These are phyloP conservation scores for Sclerotinia spermophila DNA, from an alignment of 2,329 filamentous ascomycete genomes.

Conservation along the genomic window DNA sequence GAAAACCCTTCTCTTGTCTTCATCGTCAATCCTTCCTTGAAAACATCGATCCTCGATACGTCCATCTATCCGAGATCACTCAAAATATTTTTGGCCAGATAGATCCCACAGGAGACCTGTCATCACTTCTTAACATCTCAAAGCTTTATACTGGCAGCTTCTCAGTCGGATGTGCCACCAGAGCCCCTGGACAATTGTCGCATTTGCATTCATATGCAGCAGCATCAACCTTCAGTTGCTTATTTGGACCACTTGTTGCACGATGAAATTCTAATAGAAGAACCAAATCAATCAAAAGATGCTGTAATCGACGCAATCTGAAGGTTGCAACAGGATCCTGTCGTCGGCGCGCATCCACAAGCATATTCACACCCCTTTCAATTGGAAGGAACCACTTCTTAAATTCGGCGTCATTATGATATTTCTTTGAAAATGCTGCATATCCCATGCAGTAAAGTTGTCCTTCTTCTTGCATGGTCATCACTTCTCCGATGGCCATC, in stretches of 20 bases:
- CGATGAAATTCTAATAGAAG: constrained; percentile 24
- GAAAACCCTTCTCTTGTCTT: not conserved
- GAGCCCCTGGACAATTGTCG: constrained; percentile 22
- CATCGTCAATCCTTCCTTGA: not conserved
- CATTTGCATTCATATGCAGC: constrained; percentile 25
- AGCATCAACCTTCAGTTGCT: constrained; percentile 24
- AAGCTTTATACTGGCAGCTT: constrained; percentile 22
- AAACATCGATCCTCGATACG: not conserved
- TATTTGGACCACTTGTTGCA: not conserved
- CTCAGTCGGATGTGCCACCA: constrained; percentile 5
- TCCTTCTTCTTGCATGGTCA: constrained; percentile 27
- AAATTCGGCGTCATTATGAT: constrained; percentile 23
- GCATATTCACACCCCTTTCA: constrained; percentile 21
- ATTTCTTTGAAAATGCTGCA: constrained; percentile 27
- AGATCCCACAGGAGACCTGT: no score
- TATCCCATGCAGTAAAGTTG: constrained; percentile 30
- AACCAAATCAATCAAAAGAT: constrained; percentile 28
- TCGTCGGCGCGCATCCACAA: constrained; percentile 18
- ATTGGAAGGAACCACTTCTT: constrained; percentile 26
- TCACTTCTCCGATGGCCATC: constrained; percentile 32
- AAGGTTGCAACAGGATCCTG: constrained; percentile 21
- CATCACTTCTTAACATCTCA: not conserved
- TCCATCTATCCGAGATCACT: not conserved
- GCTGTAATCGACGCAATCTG: constrained; percentile 27
- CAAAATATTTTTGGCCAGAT: not conserved